Evolutionary conservation across 1,139 yeast species (phyloP).

Genomic region (Maudiozyma humilis): DNA sequence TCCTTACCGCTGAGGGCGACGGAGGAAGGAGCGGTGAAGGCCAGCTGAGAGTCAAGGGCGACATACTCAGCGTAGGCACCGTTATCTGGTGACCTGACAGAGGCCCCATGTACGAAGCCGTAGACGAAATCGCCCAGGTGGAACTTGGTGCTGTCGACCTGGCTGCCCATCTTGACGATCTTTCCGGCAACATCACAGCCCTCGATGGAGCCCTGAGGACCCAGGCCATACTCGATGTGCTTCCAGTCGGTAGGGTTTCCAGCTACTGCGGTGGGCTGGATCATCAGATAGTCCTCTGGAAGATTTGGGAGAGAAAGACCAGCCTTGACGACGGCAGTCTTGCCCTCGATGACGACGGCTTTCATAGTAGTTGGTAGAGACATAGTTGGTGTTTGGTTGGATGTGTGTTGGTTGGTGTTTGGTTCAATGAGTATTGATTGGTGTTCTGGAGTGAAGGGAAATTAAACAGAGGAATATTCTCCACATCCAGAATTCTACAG

Average conservation of each 20-base stretch:
- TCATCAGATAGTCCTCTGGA: slow-evolving; percentile 38
- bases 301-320: slow-evolving; percentile 36
- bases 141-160: slow-evolving; percentile 36
- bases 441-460: too few species aligned
- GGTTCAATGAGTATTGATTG: background rate
- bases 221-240: slow-evolving; percentile 38
- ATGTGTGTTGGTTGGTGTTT: background rate
- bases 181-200: slow-evolving; percentile 39
- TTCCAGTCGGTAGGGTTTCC: slow-evolving; percentile 75
- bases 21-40: slow-evolving; percentile 31
- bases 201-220: slow-evolving; percentile 39
- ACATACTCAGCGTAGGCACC: slow-evolving; percentile 61
- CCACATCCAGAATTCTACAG: too few species aligned
- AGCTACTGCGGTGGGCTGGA: slow-evolving; percentile 53
- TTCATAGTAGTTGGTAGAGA: slow-evolving; percentile 28
- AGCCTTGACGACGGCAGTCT: slow-evolving; percentile 23
- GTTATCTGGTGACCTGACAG: slow-evolving; percentile 31
- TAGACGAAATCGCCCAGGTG: slow-evolving; percentile 49
- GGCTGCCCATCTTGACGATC: slow-evolving; percentile 43
- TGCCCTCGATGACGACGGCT: slow-evolving; percentile 31
- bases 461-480: too few species aligned
- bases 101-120: slow-evolving; percentile 42
- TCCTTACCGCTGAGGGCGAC: slow-evolving; percentile 19
- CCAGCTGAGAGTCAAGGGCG: slow-evolving; percentile 34
- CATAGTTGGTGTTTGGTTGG: slow-evolving; percentile 2